Conservation (phyloP, 768 basidiomycete species). For the Calocera cornea region DNA sequence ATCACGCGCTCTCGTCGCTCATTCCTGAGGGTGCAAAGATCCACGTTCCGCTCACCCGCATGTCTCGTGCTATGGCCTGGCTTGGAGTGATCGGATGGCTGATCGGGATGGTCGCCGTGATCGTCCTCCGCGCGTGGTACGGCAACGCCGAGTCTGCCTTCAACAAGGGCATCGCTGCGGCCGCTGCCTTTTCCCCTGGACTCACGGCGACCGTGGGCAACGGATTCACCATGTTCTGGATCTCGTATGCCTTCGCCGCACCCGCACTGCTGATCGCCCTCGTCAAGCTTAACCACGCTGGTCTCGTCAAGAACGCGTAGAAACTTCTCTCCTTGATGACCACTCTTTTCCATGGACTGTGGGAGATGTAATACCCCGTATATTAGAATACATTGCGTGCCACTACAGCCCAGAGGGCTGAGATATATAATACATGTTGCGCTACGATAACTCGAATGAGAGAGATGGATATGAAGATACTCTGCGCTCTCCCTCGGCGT, state of each 20-base stretch:
- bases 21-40: constrained; percentile 3
- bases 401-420: neutral
- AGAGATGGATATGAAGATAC: too few species aligned
- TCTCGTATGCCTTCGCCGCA: constrained; percentile 9
- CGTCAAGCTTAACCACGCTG: constrained; percentile 10
- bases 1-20: neutral
- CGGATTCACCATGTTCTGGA: constrained; percentile 12
- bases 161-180: constrained; percentile 5
- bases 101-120: constrained; percentile 7
- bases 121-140: constrained; percentile 10
- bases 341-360: neutral
- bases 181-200: neutral
- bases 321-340: neutral
- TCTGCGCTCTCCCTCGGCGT: neutral
- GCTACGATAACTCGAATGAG: too few species aligned
- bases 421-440: neutral
- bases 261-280: constrained; percentile 9
- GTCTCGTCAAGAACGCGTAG: neutral
- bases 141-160: constrained; percentile 4
- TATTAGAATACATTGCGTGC: neutral
- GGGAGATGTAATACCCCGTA: neutral
- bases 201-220: constrained; percentile 10
- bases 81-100: constrained; percentile 12
- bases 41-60: neutral
- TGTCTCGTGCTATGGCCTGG: constrained; percentile 7